Base-by-base conservation (phyloP, 257 asterid genomes). In the Jasminum sambac region DNA sequence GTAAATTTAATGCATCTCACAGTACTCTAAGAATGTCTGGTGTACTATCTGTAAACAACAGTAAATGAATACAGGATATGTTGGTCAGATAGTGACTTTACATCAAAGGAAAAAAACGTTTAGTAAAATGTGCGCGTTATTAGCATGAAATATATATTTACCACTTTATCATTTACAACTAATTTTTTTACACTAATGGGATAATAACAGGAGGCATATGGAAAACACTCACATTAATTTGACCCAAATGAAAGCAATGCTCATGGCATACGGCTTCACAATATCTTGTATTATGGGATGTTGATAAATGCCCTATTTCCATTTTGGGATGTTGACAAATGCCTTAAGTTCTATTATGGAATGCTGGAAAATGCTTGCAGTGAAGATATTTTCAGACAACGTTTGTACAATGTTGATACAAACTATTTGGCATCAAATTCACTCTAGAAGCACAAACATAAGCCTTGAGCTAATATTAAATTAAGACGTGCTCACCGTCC, bases 401-500 rank as follows among this genome's bases (percentile, higher is more conserved):
- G n/a, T n/a, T n/a, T n/a, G n/a, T n/a, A n/a, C n/a, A n/a, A n/a
- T n/a, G n/a, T n/a, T n/a, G n/a, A n/a, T n/a, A n/a, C n/a, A 6
- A 50, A 50, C 25, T 17, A 1, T 50, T 17, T 1, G 5, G 60
- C 25, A 2, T 50, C 60, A 50, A 9, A 46, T 46, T 16, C 10
- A 8, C 24, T n/a, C 26, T 17, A 17, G 30, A 66, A 14, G 64
- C 34, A 66, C 23, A 21, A 12, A 17, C 24, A 60, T 24, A 42
- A 38, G 36, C 23, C 14, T 55, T 19, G 19, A 0, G 62, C 36
- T 55, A 55, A 55, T 55, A 55, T 23, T 23, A 12, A 55, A 55
- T 55, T 21, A 55, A 1, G n/a, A 21, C 6, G 5, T 43, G 67
- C 95, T 81, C 77, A 89, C 99, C 97, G 64, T 77, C 82, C 69